Evolutionary conservation across 306 rosid species (phyloP).

Genomic region (Abrus precatorius): DNA sequence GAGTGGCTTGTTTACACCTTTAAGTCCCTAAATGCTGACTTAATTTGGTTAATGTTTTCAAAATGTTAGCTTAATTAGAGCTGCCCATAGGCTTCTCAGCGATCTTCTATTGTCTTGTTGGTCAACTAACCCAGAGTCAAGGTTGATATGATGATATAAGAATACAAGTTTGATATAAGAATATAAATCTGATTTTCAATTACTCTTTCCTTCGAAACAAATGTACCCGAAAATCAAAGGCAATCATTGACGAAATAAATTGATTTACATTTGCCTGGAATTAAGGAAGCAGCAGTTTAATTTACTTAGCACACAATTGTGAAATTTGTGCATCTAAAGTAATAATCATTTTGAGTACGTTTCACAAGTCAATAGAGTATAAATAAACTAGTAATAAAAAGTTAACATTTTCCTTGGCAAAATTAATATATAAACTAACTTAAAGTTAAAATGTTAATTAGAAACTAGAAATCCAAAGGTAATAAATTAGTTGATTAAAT

Average conservation of each 20-base stretch:
- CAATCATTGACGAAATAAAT: constrained; percentile 25
- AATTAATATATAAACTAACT: too few species aligned
- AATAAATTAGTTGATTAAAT: too few species aligned
- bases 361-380: too few species aligned
- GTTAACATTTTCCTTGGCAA: too few species aligned
- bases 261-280: background rate
- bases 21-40: too few species aligned
- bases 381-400: too few species aligned
- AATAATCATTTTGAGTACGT: background rate
- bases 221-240: background rate
- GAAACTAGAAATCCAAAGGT: too few species aligned
- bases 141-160: constrained; percentile 10
- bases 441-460: too few species aligned
- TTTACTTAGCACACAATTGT: background rate
- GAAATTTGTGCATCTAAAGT: background rate
- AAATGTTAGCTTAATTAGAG: too few species aligned
- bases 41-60: background rate
- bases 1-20: background rate
- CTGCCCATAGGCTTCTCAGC: background rate
- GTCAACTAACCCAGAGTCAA: background rate
- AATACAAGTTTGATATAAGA: background rate
- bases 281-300: background rate
- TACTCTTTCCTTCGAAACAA: background rate
- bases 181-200: background rate
- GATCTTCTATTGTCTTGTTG: background rate